Conservation (phyloP, 78 protist genomes). For the Monosiga brevicollis region DNA sequence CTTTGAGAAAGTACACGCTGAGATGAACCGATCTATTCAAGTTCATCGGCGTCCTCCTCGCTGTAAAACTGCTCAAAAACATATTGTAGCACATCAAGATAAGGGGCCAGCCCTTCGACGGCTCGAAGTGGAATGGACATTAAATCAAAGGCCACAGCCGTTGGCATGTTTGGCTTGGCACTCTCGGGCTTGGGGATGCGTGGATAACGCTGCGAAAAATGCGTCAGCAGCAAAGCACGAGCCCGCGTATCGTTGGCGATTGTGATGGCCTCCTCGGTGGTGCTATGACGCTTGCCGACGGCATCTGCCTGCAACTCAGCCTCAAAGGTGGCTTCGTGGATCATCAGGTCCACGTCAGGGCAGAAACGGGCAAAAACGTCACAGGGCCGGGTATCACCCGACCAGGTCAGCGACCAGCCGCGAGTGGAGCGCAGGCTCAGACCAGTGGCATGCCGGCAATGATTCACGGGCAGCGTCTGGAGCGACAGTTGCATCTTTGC, state of each 20-base stretch:
- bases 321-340: conserved; percentile 93
- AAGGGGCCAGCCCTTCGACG: neutral
- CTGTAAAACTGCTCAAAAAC: neutral
- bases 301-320: conserved; percentile 65
- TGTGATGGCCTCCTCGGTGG: conserved; percentile 65
- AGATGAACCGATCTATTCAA: neutral
- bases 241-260: conserved; percentile 61
- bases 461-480: neutral
- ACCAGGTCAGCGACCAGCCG: conserved; percentile 21
- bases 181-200: neutral
- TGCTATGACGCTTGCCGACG: conserved; percentile 37
- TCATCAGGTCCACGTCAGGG: conserved; percentile 31
- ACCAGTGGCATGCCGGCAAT: neutral
- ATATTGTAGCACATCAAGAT: neutral
- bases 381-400: conserved; percentile 90
- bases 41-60: neutral
- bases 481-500: neutral
- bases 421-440: neutral
- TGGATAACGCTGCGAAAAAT: conserved; percentile 80
- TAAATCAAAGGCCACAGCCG: neutral
- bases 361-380: conserved; percentile 27
- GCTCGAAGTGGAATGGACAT: neutral
- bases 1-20: no score
- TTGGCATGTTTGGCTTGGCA: neutral
- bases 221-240: conserved; percentile 52